A percentile compares a stretch with the other conserved stretches of the same genome.
These are phyloP conservation scores for Choricystis sp. DNA, from an alignment of 139 green algal species.

Conservation along the genomic window DNA sequence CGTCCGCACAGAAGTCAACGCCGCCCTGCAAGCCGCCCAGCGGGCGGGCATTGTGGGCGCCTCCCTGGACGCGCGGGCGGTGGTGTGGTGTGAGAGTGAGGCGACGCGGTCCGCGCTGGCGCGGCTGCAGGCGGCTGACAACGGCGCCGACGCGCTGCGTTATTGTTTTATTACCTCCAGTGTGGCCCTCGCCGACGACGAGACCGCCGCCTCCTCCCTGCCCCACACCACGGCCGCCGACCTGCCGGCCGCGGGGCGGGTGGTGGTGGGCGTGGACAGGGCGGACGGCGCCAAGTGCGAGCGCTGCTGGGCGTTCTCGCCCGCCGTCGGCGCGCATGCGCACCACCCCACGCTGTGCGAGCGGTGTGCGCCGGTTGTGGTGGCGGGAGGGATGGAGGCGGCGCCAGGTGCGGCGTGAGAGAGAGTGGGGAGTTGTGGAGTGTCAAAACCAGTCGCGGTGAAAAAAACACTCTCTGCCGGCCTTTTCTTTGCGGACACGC, in stretches of 20 bases:
- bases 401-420: too few relatives aligned
- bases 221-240: conserved; percentile 4
- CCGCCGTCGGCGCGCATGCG: conserved; percentile 11
- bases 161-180: conserved; percentile 67
- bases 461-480: neutral
- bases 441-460: neutral
- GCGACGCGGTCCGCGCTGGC: conserved; percentile 21
- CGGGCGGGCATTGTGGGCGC: conserved; percentile 53
- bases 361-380: conserved; percentile 71
- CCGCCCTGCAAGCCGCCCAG: conserved; percentile 59
- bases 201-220: neutral
- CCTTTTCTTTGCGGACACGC: too few relatives aligned
- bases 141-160: conserved; percentile 61
- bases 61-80: conserved; percentile 45
- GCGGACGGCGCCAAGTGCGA: conserved; percentile 76
- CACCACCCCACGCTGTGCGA: conserved; percentile 74
- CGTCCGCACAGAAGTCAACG: conserved; percentile 53
- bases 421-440: neutral
- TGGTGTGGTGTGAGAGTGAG: conserved; percentile 47
- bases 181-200: conserved; percentile 17
- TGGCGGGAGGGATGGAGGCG: neutral
- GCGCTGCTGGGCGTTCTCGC: conserved; percentile 93
- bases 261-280: conserved; percentile 59
- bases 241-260: conserved; percentile 18
- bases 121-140: conserved; percentile 32